A percentile compares a stretch with the other conserved stretches of the same genome.
Evolutionary conservation across 345 rosid genomes (phyloP).

Genomic region (Physaria fendleri): DNA sequence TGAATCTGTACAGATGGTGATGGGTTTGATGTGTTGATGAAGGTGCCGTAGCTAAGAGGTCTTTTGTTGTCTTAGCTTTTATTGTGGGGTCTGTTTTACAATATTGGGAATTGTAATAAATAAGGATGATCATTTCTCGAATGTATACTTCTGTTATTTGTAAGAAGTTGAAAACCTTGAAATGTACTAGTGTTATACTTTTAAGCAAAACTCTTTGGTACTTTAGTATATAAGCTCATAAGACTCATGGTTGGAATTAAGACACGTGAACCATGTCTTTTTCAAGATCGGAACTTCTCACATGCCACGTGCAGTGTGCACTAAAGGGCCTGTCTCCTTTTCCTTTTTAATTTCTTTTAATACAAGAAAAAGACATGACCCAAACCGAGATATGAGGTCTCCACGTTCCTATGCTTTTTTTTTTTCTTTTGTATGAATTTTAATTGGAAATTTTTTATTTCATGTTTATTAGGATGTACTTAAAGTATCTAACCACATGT

Average conservation of each 20-base stretch:
- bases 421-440: background rate
- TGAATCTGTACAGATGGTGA: conserved; percentile 18
- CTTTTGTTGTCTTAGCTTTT: conserved; percentile 22
- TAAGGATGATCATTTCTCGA: conserved; percentile 1
- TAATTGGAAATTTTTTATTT: background rate
- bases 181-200: background rate
- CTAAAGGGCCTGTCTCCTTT: conserved; percentile 7
- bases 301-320: conserved; percentile 18
- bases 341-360: background rate
- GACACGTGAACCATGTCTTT: conserved; percentile 12
- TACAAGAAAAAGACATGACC: background rate
- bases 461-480: no score
- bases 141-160: conserved; percentile 8
- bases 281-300: conserved; percentile 3
- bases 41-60: conserved; percentile 2
- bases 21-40: background rate
- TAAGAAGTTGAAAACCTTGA: conserved; percentile 8
- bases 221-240: background rate
- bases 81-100: conserved; percentile 5
- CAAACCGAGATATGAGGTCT: background rate
- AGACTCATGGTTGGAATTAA: background rate
- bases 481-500: no score
- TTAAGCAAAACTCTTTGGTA: background rate
- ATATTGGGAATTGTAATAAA: conserved; percentile 16
- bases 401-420: background rate